phyloP scores from a whole-genome alignment of 805 yeast species.

The Yarrowia keelungensis region DNA sequence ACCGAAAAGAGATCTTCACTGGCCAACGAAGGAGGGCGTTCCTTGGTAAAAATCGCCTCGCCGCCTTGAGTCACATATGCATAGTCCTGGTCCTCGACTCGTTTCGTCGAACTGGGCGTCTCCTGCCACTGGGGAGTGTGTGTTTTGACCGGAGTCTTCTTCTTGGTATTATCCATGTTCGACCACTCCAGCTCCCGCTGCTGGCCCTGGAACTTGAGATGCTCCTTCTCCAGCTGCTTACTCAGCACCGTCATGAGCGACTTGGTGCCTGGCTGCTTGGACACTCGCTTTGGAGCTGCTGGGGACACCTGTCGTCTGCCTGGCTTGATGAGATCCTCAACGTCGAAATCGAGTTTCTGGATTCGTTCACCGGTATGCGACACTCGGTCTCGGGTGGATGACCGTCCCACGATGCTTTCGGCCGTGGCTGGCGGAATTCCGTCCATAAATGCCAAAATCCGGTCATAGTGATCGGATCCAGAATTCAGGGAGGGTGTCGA shows the following conservation, averaged over 20 bases:
- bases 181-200: conserved; percentile 32
- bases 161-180: not conserved
- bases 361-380: conserved; percentile 23
- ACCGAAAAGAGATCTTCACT: conserved; percentile 44
- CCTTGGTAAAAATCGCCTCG: conserved; percentile 41
- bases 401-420: conserved; percentile 28
- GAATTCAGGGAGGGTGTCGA: no score
- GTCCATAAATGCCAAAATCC: conserved; percentile 33
- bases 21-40: conserved; percentile 42
- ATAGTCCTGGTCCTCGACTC: conserved; percentile 40
- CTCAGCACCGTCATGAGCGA: conserved; percentile 41
- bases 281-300: not conserved
- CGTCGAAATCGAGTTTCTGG: conserved; percentile 27
- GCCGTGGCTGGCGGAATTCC: conserved; percentile 19
- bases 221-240: conserved; percentile 40
- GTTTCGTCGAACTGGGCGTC: conserved; percentile 2
- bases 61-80: conserved; percentile 44
- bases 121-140: conserved; percentile 25
- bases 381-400: conserved; percentile 31
- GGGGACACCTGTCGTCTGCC: not conserved
- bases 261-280: conserved; percentile 4
- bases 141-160: not conserved
- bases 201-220: conserved; percentile 7
- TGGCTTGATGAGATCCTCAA: conserved; percentile 26
- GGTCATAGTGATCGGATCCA: conserved; percentile 12